phyloP scores from a whole-genome alignment of 208 protist genomes.

The Crithidia brevicula region DNA sequence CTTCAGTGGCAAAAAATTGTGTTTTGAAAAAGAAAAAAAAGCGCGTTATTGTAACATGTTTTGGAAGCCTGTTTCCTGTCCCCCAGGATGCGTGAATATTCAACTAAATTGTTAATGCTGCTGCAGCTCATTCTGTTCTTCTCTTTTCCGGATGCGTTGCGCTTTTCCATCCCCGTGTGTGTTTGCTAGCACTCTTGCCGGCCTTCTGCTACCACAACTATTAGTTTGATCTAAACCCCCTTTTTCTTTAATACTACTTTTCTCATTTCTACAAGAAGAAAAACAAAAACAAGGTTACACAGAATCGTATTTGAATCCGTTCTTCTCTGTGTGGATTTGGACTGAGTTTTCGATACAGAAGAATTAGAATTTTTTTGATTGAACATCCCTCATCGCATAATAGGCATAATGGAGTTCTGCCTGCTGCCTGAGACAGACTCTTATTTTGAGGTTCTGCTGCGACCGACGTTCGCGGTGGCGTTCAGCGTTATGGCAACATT shows the following conservation, averaged over 20 bases:
- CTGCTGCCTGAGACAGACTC: conserved; percentile 51
- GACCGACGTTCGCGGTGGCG: conserved; percentile 44
- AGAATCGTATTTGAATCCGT: no score
- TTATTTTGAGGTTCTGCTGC: conserved; percentile 39
- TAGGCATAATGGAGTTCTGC: conserved; percentile 39
- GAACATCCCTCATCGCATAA: no score
- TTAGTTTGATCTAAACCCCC: not conserved
- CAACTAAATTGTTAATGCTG: no score
- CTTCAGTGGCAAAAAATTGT: no score
- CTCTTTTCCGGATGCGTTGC: not conserved
- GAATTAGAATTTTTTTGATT: conserved; percentile 7
- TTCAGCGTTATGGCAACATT: conserved; percentile 38
- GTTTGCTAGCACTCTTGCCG: no score
- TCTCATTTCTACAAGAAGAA: not conserved
- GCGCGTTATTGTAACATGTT: no score
- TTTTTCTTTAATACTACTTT: not conserved
- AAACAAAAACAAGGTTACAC: not conserved
- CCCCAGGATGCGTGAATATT: no score
- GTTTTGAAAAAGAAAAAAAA: no score
- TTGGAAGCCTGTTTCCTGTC: no score
- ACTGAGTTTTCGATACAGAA: not conserved
- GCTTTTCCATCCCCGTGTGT: no score
- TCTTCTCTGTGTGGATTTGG: no score
- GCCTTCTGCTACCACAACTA: no score
- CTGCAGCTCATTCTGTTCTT: not conserved